phyloP scores from a whole-genome alignment of 768 basidiomycete genomes.

The Amanita thiersii region DNA sequence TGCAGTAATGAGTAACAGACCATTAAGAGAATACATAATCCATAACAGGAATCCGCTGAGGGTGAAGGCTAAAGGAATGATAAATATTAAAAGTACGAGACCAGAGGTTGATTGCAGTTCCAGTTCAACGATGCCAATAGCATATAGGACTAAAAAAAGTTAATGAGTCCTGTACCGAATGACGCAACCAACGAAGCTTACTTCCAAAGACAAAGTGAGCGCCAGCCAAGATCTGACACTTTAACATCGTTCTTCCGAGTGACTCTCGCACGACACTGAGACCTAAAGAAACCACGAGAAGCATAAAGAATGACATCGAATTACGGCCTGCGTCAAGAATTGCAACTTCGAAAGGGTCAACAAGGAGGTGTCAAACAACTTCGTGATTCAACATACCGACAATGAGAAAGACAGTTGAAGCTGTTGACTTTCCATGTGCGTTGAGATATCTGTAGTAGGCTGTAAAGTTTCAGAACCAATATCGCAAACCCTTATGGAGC shows the following conservation, averaged over 20 bases:
- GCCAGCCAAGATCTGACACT: slow-evolving; percentile 70
- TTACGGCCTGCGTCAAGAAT: slow-evolving; percentile 93
- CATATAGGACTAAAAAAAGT: slow-evolving; percentile 63
- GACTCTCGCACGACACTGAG: slow-evolving; percentile 88
- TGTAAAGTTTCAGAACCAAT: slow-evolving; percentile 21
- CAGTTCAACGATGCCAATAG: slow-evolving; percentile 90
- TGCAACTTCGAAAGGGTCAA: slow-evolving; percentile 49
- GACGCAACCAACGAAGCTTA: slow-evolving; percentile 30
- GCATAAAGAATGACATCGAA: slow-evolving; percentile 90
- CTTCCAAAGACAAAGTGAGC: slow-evolving; percentile 94
- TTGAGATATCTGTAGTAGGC: slow-evolving; percentile 96
- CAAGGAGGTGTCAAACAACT: not conserved
- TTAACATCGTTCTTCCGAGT: slow-evolving; percentile 77
- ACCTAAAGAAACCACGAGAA: slow-evolving; percentile 88
- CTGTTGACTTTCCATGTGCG: slow-evolving; percentile 64
- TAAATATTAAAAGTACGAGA: slow-evolving; percentile 76
- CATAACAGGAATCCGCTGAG: slow-evolving; percentile 94
- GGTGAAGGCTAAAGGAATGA: slow-evolving; percentile 91
- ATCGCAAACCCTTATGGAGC: not conserved
- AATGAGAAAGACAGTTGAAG: slow-evolving; percentile 86
- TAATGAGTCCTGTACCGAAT: not conserved
- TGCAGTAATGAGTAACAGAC: slow-evolving; percentile 30
- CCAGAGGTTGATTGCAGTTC: slow-evolving; percentile 88
- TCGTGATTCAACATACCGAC: slow-evolving; percentile 49
- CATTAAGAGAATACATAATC: slow-evolving; percentile 88